Conservation (phyloP, 2,329 filamentous ascomycete species). For the Claviceps humidiphila region DNA sequence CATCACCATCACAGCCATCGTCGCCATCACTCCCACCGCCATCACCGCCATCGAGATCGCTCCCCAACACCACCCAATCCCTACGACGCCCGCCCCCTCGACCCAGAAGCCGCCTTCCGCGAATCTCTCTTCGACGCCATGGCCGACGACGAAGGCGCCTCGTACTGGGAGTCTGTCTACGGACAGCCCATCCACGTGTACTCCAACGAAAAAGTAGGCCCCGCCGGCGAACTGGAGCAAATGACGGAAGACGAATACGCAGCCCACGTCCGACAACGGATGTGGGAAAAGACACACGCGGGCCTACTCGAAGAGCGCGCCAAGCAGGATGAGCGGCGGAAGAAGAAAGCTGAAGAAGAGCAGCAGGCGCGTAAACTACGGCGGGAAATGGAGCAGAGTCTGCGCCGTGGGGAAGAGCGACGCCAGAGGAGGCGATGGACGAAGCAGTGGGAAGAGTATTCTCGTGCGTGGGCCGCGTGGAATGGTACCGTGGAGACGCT, state of each 20-base stretch:
- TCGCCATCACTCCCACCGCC: constrained; percentile 10
- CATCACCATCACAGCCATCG: constrained; percentile 19
- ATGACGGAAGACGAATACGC: constrained; percentile 95
- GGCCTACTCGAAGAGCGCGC: constrained; percentile 68
- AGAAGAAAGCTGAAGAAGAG: constrained; percentile 38
- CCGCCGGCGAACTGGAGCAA: constrained; percentile 51
- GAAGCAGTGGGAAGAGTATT: constrained; percentile 53
- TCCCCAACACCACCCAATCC: constrained; percentile 36
- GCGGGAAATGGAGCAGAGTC: constrained; percentile 53
- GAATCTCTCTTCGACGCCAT: constrained; percentile 94
- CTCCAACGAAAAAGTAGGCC: constrained; percentile 30
- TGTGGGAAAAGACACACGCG: constrained; percentile 93
- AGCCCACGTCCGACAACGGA: constrained; percentile 66
- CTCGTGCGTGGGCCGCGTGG: constrained; percentile 46
- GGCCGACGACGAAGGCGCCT: constrained; percentile 89
- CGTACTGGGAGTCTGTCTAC: constrained; percentile 94
- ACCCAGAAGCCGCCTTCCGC: constrained; percentile 67
- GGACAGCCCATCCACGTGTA: constrained; percentile 87
- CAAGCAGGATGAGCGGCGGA: constrained; percentile 39
- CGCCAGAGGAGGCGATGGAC: constrained; percentile 39
- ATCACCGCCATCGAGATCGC: constrained; percentile 22
- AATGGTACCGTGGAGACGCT: constrained; percentile 28
- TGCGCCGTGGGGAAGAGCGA: constrained; percentile 54
- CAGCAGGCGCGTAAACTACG: constrained; percentile 38
- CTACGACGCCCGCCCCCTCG: constrained; percentile 34